Base-by-base conservation (phyloP, 2,329 filamentous ascomycete species). In the Cadophora sp. region DNA sequence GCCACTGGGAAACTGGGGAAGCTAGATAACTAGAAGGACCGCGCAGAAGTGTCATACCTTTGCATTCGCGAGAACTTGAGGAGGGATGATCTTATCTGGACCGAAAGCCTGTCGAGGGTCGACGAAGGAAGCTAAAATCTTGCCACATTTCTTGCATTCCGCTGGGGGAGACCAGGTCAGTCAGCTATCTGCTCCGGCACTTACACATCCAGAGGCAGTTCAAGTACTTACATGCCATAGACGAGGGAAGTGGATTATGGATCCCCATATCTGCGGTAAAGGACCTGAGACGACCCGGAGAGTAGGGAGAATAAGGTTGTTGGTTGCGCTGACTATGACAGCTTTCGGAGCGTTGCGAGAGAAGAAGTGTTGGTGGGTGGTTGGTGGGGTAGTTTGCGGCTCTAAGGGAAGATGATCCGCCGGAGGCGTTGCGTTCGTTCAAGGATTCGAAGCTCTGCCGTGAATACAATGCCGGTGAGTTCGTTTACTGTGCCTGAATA, bases 131-230 rank as follows among this genome's bases (percentile, higher is more conserved):
- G 92, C 88, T 74, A 99, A 87, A 77, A 98, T 98, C 85, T 97
- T 97, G 78, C 92, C 92, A 79, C 94, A 96, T 83, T 99, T 99
- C 81, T 92, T 96, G 83, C 96, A 98, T 84, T 99, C 96, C 84
- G 93, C 95, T 97, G 81, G 43, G 22, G 43, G 43, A 48, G 43
- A 7, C 19, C 43, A 66, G 60, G 66, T 66, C 66, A 62, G 64
- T 72, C 43, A 72, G 71, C 58, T 64, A 34, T 24, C 50, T 31
- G 22, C 26, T 31, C 51, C 14, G 27, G 26, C 14, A 55, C 27
- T 24, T 16, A 40, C 24, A 31, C 16, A 40, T 64, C 34, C 24
- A n/a, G 34, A n/a, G 11, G 4, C 7, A 29, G 9, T 26, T 56
- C 14, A 11, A 63, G 12, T 67, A 87, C 88, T 85, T 86, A 91